Conservation (phyloP, 139 green algal genomes). For the Ettlia oleoabundans region DNA sequence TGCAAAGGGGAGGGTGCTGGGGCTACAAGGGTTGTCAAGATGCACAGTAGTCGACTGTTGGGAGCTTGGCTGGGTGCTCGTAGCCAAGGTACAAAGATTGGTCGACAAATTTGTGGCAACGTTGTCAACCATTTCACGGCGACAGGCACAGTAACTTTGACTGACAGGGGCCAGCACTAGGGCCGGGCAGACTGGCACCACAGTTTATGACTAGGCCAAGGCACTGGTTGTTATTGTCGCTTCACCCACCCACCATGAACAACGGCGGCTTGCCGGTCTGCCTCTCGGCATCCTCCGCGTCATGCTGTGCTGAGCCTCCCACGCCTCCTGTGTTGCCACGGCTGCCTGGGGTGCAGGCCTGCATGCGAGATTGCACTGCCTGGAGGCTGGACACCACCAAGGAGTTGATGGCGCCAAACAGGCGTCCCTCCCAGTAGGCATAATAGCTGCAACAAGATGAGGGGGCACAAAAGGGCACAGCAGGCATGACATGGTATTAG, state of each 20-base stretch:
- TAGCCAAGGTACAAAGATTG: no score
- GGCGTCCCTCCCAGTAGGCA: constrained; percentile 83
- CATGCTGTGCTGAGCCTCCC: neutral
- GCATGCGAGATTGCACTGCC: constrained; percentile 15
- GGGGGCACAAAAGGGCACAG: neutral
- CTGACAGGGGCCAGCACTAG: no score
- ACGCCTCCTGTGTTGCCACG: neutral
- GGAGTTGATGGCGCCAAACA: constrained; percentile 84
- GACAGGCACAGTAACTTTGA: no score
- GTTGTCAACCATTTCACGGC: no score
- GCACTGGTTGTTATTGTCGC: no score
- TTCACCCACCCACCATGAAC: no score
- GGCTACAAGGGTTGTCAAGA: neutral
- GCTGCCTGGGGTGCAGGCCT: neutral
- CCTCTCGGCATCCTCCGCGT: neutral
- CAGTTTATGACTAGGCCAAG: no score
- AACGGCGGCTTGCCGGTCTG: neutral
- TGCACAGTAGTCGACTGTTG: neutral
- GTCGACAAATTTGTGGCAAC: no score
- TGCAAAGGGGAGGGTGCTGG: constrained; percentile 19
- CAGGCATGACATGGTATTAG: neutral
- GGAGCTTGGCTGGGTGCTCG: neutral
- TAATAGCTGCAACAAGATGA: constrained; percentile 72
- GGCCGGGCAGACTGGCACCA: no score
- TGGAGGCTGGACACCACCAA: constrained; percentile 16